Evolutionary conservation across 352 stramenopile species (phyloP).

Genomic region (Phytopythium aichiense): DNA sequence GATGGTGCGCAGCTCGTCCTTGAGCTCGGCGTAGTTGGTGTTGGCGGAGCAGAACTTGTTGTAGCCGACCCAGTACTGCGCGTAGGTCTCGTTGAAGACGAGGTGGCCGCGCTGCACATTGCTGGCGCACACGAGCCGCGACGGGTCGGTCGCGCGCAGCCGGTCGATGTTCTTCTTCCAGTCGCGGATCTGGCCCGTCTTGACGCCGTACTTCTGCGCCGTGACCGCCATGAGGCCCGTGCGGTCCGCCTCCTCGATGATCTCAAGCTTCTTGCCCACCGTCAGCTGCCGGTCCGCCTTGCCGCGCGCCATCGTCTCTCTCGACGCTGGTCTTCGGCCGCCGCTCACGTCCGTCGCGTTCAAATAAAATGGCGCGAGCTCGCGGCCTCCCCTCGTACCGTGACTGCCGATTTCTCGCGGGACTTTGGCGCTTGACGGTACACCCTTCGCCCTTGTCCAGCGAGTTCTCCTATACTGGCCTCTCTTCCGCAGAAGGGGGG

Average conservation of each 20-base stretch:
- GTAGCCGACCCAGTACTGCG: constrained; percentile 88
- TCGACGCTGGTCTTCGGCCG: no score
- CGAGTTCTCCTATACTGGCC: constrained; percentile 43
- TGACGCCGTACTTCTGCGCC: constrained; percentile 84
- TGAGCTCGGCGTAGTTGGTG: constrained; percentile 70
- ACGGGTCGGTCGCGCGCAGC: constrained; percentile 70
- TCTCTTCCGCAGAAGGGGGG: neutral
- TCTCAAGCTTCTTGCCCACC: constrained; percentile 88
- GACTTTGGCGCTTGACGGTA: neutral
- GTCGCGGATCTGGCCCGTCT: constrained; percentile 83
- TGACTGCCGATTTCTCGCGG: constrained; percentile 1
- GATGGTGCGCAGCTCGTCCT: constrained; percentile 54
- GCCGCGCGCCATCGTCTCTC: constrained; percentile 66
- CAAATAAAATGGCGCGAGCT: constrained; percentile 5
- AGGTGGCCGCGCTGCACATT: constrained; percentile 80
- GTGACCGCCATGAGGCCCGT: constrained; percentile 73
- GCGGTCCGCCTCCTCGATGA: constrained; percentile 82
- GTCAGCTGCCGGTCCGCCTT: constrained; percentile 78
- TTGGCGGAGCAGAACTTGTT: constrained; percentile 83
- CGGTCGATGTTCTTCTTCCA: constrained; percentile 87
- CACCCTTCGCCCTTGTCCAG: constrained; percentile 9
- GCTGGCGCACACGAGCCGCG: constrained; percentile 73
- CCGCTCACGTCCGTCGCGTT: neutral
- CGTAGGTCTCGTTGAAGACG: constrained; percentile 87
- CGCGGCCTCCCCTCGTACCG: neutral